Conservation (phyloP, 305 asterid genomes). For the Solanum hybrid region DNA sequence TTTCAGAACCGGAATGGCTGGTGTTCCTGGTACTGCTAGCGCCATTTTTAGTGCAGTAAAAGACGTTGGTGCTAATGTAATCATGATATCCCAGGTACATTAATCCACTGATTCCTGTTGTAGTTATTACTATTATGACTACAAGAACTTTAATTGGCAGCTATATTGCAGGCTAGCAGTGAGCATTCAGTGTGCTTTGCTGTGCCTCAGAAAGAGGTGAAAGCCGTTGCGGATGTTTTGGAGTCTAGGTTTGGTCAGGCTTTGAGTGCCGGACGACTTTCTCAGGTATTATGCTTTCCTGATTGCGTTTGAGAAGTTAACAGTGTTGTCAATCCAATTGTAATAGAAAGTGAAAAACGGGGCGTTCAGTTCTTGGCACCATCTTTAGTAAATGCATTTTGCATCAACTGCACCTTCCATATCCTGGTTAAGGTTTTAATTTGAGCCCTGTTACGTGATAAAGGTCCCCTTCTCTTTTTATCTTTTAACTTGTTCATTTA, state of each 20-base stretch:
- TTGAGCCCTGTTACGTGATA: neutral
- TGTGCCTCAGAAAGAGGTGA: constrained; percentile 91
- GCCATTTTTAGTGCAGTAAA: constrained; percentile 87
- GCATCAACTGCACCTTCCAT: neutral
- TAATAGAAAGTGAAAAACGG: neutral
- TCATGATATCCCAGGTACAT: constrained; percentile 93
- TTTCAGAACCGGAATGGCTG: constrained; percentile 99
- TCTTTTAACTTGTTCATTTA: constrained; percentile 1
- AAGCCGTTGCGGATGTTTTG: constrained; percentile 79
- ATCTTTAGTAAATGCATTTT: neutral
- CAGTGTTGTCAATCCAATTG: neutral
- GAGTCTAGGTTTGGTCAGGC: constrained; percentile 88
- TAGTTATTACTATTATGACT: neutral
- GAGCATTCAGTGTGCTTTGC: constrained; percentile 99
- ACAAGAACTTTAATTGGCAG: neutral
- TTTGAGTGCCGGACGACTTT: constrained; percentile 92
- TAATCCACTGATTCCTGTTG: neutral
- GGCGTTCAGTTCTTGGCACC: neutral
- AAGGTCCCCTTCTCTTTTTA: neutral
- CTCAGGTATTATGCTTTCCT: constrained; percentile 55
- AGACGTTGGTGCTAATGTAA: constrained; percentile 96
- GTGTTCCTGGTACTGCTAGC: constrained; percentile 96
- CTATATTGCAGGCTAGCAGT: constrained; percentile 76
- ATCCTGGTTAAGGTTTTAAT: neutral
- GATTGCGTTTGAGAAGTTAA: neutral